Percentiles rank a stretch among this genome's conserved stretches.
Conservation (phyloP, 129 eudicot species). For the Rutidosis leptorrhynchoides region DNA sequence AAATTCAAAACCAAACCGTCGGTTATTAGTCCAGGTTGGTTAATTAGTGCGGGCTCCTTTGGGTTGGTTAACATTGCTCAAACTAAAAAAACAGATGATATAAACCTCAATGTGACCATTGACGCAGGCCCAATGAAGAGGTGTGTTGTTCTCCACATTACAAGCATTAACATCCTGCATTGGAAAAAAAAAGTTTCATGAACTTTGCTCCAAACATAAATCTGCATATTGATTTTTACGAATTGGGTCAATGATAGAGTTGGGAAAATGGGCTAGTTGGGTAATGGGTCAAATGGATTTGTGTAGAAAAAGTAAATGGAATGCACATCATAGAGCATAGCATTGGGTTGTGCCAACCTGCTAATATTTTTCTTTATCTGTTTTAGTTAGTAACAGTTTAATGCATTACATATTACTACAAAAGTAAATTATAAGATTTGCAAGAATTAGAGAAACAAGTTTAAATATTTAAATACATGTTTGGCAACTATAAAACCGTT, state of each 20-base stretch:
- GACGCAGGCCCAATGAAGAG: conserved; percentile 97
- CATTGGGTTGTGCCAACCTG: not conserved
- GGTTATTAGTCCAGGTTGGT: no score
- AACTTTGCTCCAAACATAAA: not conserved
- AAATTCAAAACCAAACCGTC: no score
- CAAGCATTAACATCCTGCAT: conserved; percentile 74
- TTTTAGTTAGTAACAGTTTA: not conserved
- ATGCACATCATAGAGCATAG: not conserved
- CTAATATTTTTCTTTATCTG: no score
- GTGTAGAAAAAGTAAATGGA: no score
- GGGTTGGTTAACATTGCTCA: no score
- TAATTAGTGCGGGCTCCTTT: no score
- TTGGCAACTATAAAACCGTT: not conserved
- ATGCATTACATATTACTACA: not conserved
- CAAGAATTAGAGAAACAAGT: not conserved
- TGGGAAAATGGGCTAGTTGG: not conserved
- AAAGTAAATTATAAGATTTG: not conserved
- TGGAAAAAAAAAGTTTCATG: not conserved
- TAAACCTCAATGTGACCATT: conserved; percentile 83
- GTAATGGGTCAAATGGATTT: not conserved
- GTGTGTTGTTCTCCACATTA: conserved; percentile 76
- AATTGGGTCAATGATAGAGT: not conserved
- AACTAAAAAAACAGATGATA: not conserved
- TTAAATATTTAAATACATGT: not conserved
- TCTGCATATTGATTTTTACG: not conserved